Percentiles rank a stretch among this genome's conserved stretches.
These are phyloP conservation scores for Yueomyces sp. DNA, from an alignment of 805 yeast genomes.

Conservation along the genomic window DNA sequence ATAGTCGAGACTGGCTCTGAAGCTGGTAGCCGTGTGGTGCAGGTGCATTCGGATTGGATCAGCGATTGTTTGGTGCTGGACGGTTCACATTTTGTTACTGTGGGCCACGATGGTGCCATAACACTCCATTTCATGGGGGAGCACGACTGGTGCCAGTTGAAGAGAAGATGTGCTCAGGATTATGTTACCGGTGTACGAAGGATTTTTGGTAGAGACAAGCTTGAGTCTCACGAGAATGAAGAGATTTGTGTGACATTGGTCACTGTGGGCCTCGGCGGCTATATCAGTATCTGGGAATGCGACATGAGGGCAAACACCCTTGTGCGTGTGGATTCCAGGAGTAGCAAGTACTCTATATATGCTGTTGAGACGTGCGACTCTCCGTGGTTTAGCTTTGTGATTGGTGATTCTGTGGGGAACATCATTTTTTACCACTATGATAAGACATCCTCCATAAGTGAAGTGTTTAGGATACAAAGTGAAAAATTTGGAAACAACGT, in stretches of 20 bases:
- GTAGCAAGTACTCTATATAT: not conserved
- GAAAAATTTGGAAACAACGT: conserved; percentile 28
- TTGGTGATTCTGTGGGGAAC: conserved; percentile 65
- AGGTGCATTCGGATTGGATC: conserved; percentile 70
- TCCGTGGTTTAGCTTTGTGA: conserved; percentile 16
- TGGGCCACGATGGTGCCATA: conserved; percentile 55
- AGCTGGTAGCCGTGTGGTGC: not conserved
- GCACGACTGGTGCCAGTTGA: not conserved
- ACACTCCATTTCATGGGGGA: not conserved
- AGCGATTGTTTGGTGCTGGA: conserved; percentile 46
- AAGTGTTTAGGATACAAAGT: not conserved
- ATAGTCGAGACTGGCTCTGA: not conserved
- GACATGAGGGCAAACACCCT: not conserved
- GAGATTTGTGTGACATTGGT: not conserved
- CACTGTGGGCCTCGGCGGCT: not conserved
- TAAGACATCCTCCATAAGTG: conserved; percentile 9
- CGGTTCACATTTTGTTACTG: conserved; percentile 38
- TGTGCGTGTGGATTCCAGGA: too few species aligned
- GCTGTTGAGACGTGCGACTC: not conserved
- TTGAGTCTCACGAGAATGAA: too few species aligned
- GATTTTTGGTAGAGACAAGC: not conserved
- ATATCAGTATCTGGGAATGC: not conserved
- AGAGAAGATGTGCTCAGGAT: conserved; percentile 30
- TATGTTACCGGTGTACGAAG: conserved; percentile 45
- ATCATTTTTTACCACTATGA: conserved; percentile 60